These are phyloP conservation scores for Coemansia sp. DNA, from an alignment of 192 early-diverging fungal genomes.

Conservation along the genomic window DNA sequence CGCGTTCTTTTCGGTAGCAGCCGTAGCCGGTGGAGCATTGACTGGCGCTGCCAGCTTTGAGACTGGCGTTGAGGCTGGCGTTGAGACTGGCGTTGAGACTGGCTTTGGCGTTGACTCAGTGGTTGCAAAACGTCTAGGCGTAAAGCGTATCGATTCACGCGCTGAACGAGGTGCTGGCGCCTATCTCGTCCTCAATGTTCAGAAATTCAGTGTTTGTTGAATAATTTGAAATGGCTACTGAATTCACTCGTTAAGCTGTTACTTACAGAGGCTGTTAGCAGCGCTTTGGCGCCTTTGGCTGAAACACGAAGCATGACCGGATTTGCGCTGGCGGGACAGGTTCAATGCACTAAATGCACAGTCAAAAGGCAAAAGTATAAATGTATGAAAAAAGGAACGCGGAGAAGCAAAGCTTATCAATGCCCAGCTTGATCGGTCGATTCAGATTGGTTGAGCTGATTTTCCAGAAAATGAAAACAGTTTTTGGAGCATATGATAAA, in stretches of 20 bases:
- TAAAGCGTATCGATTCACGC: constrained; percentile 5
- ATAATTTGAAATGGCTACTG: background rate
- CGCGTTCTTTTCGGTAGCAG: background rate
- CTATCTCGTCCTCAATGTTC: background rate
- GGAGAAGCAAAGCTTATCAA: background rate
- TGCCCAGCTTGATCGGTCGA: background rate
- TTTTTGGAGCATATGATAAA: no score
- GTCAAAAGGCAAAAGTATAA: background rate
- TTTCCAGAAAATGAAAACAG: no score
- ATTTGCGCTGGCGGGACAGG: background rate
- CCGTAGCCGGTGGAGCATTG: constrained; percentile 4
- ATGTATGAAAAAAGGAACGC: background rate
- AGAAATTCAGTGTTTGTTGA: background rate
- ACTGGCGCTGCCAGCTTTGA: constrained; percentile 11
- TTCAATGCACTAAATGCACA: background rate
- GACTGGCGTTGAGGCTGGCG: constrained; percentile 1
- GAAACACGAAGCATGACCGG: constrained; percentile 5
- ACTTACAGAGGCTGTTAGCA: constrained; percentile 19
- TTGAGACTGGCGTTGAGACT: background rate
- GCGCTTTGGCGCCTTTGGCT: constrained; percentile 10
- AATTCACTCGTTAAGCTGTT: background rate
- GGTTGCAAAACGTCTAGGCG: constrained; percentile 20
- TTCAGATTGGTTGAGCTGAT: background rate
- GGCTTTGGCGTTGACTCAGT: constrained; percentile 9
- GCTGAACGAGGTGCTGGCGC: background rate